phyloP scores from a whole-genome alignment of 306 rosid genomes.

The Vigna nakashimae region DNA sequence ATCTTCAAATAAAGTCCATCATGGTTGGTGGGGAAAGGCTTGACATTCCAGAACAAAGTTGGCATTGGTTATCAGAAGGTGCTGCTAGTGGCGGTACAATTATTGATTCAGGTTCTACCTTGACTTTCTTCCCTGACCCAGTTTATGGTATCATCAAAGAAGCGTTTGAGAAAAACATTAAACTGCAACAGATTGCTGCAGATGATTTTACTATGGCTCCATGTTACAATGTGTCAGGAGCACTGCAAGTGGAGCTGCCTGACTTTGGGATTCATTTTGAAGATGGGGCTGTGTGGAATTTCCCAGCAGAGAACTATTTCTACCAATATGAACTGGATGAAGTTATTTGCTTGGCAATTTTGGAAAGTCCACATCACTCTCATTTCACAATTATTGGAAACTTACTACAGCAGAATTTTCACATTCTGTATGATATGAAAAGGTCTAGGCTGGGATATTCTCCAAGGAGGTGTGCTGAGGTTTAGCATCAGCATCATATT shows the following conservation, averaged over 20 bases:
- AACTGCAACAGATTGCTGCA: constrained; percentile 45
- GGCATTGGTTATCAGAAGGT: constrained; percentile 62
- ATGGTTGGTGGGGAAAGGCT: constrained; percentile 68
- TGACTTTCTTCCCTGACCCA: constrained; percentile 65
- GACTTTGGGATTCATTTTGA: constrained; percentile 66
- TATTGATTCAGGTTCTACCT: constrained; percentile 82
- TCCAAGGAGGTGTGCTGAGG: constrained; percentile 73
- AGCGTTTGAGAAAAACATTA: constrained; percentile 63
- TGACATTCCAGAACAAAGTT: constrained; percentile 62
- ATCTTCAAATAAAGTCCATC: constrained; percentile 63
- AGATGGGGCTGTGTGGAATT: constrained; percentile 84
- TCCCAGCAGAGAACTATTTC: constrained; percentile 75
- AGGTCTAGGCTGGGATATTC: constrained; percentile 73
- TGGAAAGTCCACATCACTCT: constrained; percentile 57
- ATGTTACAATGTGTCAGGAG: constrained; percentile 77
- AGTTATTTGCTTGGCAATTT: constrained; percentile 71
- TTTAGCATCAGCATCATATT: constrained; percentile 47
- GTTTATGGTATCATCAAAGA: constrained; percentile 63
- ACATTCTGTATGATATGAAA: constrained; percentile 70
- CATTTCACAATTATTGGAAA: constrained; percentile 80
- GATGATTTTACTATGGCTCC: constrained; percentile 58
- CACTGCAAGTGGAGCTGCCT: constrained; percentile 61
- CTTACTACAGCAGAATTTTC: constrained; percentile 83
- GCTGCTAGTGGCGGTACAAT: constrained; percentile 63
- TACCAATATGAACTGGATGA: constrained; percentile 60